phyloP scores from a whole-genome alignment of 1,139 yeast genomes.

The Suhomyces choctaworum region DNA sequence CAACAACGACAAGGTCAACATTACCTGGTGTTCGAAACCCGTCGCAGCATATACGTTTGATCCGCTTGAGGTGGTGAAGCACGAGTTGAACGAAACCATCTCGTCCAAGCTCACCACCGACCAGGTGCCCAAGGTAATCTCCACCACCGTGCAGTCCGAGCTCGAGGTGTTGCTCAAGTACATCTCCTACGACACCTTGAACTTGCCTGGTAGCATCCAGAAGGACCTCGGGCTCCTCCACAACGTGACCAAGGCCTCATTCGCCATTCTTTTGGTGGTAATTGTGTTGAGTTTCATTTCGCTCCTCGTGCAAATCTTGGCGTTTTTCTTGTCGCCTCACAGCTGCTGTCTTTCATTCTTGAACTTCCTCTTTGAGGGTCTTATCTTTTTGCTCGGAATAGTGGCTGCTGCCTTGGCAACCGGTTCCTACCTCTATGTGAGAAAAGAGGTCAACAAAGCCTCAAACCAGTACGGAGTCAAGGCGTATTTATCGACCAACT shows the following conservation, averaged over 20 bases:
- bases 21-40: constrained; percentile 58
- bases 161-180: constrained; percentile 32
- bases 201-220: constrained; percentile 41
- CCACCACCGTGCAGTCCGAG: constrained; percentile 23
- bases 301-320: constrained; percentile 37
- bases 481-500: constrained; percentile 40
- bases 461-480: constrained; percentile 35
- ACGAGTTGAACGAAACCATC: constrained; percentile 38
- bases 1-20: constrained; percentile 40
- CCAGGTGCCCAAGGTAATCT: constrained; percentile 17
- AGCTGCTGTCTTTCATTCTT: constrained; percentile 42
- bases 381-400: constrained; percentile 32
- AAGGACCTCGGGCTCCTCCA: constrained; percentile 34
- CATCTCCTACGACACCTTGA: constrained; percentile 30
- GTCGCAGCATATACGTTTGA: constrained; percentile 52
- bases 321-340: constrained; percentile 42
- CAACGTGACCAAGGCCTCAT: constrained; percentile 34
- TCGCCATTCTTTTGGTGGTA: constrained; percentile 15
- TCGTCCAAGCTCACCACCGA: constrained; percentile 27
- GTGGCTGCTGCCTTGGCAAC: constrained; percentile 40
- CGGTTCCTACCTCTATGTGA: constrained; percentile 31
- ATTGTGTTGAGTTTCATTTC: constrained; percentile 44
- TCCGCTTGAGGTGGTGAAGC: constrained; percentile 49
- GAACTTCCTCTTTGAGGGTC: constrained; percentile 37
- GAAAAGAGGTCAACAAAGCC: constrained; percentile 34